Base-by-base conservation (phyloP, 2,329 filamentous ascomycete species). In the Talaromyces amestolkiae region DNA sequence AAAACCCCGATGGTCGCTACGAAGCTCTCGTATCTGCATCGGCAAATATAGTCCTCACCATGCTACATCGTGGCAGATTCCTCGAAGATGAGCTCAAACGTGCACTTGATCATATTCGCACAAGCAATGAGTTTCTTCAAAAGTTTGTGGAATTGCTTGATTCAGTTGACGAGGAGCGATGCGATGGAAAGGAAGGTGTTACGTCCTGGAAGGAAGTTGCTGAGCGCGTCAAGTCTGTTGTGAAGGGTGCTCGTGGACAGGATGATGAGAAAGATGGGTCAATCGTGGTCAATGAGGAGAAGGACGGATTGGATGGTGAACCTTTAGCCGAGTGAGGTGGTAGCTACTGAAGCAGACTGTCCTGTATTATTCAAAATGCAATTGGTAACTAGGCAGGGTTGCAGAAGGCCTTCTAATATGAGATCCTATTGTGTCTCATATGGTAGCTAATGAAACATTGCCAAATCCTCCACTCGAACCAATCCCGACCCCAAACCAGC, bases 401-500 rank as follows among this genome's bases (percentile, higher is more conserved):
- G 27, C 27, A 31, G 27, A 31, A 31, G 27, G 27, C 27, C 27
- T 31, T 17, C 27, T 22, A 45, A 22, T 47, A 31, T 13, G 35
- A 31, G 27, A 4, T 31, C 27, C 13, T 5, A n/a, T 15, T 31
- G n/a, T 22, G 13, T 5, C 17, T 27, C 7, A 15, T 1, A 33
- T 19, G 33, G 6, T n/a, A 62, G 35, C 9, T 53, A 66, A 54
- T 66, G 64, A 63, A 66, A 74, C 56, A 76, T 71, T 0, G 87
- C 87, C 24, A 91, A 74, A 72, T 91, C 88, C 80, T 89, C 85
- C 22, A 91, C 80, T 67, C 86, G 83, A 51, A 91, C 80, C 66
- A 92, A 74, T 0, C 89, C 89, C 33, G 87, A 90, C 0, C 83
- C 89, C 82, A 89, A 83, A 0, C 86, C 87, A 3, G 84, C 85